These are phyloP conservation scores for Scleromitrula shiraiana DNA, from an alignment of 2,329 filamentous ascomycete species.

Conservation along the genomic window DNA sequence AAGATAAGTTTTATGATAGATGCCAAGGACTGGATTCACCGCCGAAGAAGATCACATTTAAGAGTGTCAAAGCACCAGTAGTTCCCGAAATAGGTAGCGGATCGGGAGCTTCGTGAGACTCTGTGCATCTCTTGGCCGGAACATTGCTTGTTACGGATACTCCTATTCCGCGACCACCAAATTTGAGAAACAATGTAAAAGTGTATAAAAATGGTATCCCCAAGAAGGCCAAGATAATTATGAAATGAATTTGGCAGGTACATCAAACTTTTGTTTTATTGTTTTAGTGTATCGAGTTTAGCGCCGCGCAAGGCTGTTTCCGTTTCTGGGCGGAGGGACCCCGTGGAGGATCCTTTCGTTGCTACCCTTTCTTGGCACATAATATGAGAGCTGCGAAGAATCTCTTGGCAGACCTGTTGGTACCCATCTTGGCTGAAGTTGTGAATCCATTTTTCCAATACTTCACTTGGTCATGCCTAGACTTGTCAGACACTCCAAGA, in stretches of 20 bases:
- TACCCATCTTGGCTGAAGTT: conserved; percentile 7
- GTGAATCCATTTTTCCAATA: conserved; percentile 1
- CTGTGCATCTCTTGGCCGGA: neutral
- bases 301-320: neutral
- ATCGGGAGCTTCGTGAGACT: neutral
- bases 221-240: neutral
- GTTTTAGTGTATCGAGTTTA: neutral
- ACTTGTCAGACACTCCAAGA: conserved; percentile 6
- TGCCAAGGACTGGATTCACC: too few species aligned
- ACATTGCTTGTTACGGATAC: neutral
- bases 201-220: neutral
- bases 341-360: neutral
- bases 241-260: neutral
- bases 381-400: neutral
- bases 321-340: neutral
- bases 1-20: neutral
- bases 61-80: neutral
- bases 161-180: neutral
- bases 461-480: neutral
- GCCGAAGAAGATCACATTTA: neutral
- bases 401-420: neutral
- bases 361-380: neutral
- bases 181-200: neutral
- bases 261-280: neutral
- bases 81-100: neutral